Conservation (phyloP, 257 asterid genomes). For the Paraleonurus japonicus region DNA sequence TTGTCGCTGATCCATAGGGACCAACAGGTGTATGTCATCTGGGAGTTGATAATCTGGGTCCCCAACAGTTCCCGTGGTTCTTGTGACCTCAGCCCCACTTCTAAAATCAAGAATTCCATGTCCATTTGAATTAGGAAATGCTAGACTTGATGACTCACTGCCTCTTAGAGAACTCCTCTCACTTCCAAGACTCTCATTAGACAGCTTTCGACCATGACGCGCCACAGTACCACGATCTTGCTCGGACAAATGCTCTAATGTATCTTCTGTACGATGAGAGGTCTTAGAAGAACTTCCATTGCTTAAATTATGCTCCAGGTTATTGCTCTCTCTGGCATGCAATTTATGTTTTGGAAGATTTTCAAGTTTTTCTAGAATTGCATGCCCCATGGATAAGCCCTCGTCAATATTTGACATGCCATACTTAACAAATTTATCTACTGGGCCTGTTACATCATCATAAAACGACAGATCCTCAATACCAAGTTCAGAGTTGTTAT, state of each 20-base stretch:
- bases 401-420: conserved; percentile 95
- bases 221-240: conserved; percentile 35
- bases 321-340: conserved; percentile 38
- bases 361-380: conserved; percentile 88
- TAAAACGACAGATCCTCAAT: conserved; percentile 67
- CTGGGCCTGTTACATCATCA: conserved; percentile 71
- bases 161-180: conserved; percentile 69
- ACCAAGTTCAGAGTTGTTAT: conserved; percentile 79
- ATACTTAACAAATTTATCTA: conserved; percentile 87
- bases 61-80: conserved; percentile 38
- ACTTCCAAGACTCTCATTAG: conserved; percentile 79
- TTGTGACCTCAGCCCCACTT: conserved; percentile 46
- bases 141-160: conserved; percentile 49
- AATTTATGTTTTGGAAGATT: conserved; percentile 62
- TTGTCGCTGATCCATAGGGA: conserved; percentile 85
- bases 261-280: conserved; percentile 39
- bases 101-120: conserved; percentile 45
- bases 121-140: conserved; percentile 49
- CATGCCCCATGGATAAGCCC: conserved; percentile 94
- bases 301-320: conserved; percentile 36
- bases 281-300: conserved; percentile 62
- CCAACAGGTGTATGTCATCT: conserved; percentile 62
- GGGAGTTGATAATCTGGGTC: conserved; percentile 54
- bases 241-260: conserved; percentile 32
- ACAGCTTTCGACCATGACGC: conserved; percentile 58